phyloP scores from a whole-genome alignment of 2,329 filamentous ascomycete species.

The Penicillium sp. region DNA sequence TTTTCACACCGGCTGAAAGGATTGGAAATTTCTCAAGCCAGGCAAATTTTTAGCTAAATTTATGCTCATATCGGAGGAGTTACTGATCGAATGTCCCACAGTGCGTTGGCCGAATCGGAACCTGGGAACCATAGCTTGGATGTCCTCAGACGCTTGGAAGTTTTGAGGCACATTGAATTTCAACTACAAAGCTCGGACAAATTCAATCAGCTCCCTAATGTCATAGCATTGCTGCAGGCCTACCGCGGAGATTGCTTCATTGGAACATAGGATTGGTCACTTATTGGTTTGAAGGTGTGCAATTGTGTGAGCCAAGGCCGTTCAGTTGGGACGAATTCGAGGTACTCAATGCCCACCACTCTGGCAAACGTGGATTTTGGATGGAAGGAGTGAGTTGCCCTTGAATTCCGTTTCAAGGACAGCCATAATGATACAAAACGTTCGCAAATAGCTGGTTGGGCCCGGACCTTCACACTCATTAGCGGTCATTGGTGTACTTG shows the following conservation, averaged over 20 bases:
- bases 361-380: constrained; percentile 4
- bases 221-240: background rate
- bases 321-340: constrained; percentile 10
- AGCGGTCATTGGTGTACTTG: background rate
- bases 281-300: constrained; percentile 9
- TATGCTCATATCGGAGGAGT: no score
- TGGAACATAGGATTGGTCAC: constrained; percentile 2
- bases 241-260: background rate
- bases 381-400: constrained; percentile 1
- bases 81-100: background rate
- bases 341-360: background rate
- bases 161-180: background rate
- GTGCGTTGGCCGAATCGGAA: background rate
- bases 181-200: background rate
- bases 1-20: background rate
- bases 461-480: background rate
- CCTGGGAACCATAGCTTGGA: background rate
- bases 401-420: background rate
- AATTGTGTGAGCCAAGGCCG: constrained; percentile 7
- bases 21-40: background rate
- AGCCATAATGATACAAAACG: background rate
- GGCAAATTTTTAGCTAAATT: background rate
- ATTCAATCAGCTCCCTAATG: constrained; percentile 3
- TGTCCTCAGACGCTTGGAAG: background rate
- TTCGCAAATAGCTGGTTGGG: background rate